phyloP scores from a whole-genome alignment of 2,329 filamentous ascomycete species.

The Trichoderma sp. region DNA sequence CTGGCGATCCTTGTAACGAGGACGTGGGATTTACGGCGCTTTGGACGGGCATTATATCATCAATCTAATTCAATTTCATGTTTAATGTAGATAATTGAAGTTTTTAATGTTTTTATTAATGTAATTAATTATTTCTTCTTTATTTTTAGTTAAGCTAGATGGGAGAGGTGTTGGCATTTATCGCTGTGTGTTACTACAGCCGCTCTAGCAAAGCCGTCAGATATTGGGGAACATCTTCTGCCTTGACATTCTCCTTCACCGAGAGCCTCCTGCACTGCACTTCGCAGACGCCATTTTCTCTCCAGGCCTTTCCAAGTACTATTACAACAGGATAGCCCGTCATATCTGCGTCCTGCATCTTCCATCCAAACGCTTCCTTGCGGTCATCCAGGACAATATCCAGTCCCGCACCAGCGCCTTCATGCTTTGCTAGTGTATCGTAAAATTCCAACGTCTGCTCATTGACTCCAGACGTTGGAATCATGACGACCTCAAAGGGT shows the following conservation, averaged over 20 bases:
- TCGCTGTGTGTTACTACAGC: conserved; percentile 45
- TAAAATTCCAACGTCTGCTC: conserved; percentile 58
- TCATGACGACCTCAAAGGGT: conserved; percentile 73
- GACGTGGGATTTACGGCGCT: not conserved
- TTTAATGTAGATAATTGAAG: not conserved
- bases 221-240: conserved; percentile 43
- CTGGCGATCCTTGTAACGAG: conserved; percentile 33
- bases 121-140: not conserved
- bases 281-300: conserved; percentile 58
- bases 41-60: not conserved
- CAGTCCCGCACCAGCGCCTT: conserved; percentile 31
- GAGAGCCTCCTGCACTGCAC: conserved; percentile 72
- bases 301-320: conserved; percentile 72
- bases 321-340: conserved; percentile 84
- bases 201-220: conserved; percentile 46
- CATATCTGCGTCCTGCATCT: conserved; percentile 83
- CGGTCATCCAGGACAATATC: conserved; percentile 77
- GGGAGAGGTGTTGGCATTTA: not conserved
- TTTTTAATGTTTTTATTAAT: not conserved
- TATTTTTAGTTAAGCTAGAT: not conserved
- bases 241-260: conserved; percentile 56
- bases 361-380: conserved; percentile 69
- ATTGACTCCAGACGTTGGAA: conserved; percentile 50
- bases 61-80: not conserved
- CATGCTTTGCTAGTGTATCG: conserved; percentile 49